phyloP scores from a whole-genome alignment of 805 yeast genomes.

The Starmerella etchellsii region DNA sequence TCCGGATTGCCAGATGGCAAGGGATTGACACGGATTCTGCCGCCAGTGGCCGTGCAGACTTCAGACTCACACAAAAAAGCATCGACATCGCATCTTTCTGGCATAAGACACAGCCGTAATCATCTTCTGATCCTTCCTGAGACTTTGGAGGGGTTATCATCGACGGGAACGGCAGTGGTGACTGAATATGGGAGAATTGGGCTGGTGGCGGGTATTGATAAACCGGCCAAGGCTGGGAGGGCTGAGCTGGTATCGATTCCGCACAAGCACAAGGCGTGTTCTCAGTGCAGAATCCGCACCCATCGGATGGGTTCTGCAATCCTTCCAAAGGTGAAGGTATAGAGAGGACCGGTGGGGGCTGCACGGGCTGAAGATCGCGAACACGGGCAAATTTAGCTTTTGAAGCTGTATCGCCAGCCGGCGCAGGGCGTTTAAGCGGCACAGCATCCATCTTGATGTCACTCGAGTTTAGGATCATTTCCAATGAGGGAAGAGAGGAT shows the following conservation, averaged over 20 bases:
- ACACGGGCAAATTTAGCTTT: constrained; percentile 5
- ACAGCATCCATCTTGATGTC: constrained; percentile 15
- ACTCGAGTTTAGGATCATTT: constrained; percentile 11
- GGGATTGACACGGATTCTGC: constrained; percentile 41
- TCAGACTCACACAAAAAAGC: constrained; percentile 51
- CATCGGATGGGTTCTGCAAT: constrained; percentile 23
- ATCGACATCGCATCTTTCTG: constrained; percentile 58
- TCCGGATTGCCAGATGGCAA: constrained; percentile 72
- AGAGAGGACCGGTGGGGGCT: constrained; percentile 9
- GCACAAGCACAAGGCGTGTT: constrained; percentile 82
- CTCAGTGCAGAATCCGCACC: constrained; percentile 86
- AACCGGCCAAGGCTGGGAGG: too few relatives aligned
- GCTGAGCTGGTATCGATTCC: constrained; percentile 29
- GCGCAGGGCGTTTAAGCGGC: constrained; percentile 14
- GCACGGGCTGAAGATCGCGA: constrained; percentile 8
- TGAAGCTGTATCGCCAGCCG: not conserved
- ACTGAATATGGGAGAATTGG: too few relatives aligned
- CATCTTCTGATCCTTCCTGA: constrained; percentile 28
- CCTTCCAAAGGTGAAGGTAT: constrained; percentile 12
- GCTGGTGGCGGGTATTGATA: too few relatives aligned
- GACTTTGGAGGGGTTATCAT: not conserved
- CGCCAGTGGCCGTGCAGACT: constrained; percentile 13
- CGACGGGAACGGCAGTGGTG: not conserved
- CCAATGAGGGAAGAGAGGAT: constrained; percentile 13
- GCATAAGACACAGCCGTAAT: constrained; percentile 36